phyloP scores from a whole-genome alignment of 169 alveolate genomes.

The Cryptosporidium viatorum region DNA sequence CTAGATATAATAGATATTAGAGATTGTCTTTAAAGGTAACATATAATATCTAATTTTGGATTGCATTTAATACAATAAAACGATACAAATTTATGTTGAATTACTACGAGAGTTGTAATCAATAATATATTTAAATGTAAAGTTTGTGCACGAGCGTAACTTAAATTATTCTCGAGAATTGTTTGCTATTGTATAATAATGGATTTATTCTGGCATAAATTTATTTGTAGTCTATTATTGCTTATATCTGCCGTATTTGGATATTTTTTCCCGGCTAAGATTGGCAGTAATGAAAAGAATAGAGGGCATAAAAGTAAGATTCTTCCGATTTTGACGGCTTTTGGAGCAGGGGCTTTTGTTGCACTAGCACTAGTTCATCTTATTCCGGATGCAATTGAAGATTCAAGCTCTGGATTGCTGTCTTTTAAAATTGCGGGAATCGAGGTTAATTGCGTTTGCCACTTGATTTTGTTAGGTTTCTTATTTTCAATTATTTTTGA shows the following conservation, averaged over 20 bases:
- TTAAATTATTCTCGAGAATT: neutral
- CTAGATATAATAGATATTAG: no score
- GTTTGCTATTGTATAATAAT: neutral
- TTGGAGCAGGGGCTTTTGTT: constrained; percentile 75
- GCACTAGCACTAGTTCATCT: constrained; percentile 69
- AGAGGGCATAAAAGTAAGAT: neutral
- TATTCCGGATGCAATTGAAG: constrained; percentile 68
- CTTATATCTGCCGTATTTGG: constrained; percentile 49
- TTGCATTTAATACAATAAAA: neutral
- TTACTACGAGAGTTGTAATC: neutral
- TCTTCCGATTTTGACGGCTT: constrained; percentile 24
- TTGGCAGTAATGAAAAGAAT: neutral
- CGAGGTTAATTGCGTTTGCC: constrained; percentile 63
- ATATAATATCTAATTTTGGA: neutral
- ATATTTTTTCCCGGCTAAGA: constrained; percentile 31
- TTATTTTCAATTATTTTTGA: constrained; percentile 43
- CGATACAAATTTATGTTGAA: neutral
- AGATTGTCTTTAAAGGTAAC: neutral
- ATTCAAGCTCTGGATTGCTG: constrained; percentile 7
- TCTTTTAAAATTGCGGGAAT: constrained; percentile 4
- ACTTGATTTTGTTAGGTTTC: constrained; percentile 48
- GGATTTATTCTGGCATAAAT: constrained; percentile 67
- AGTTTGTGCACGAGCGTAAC: neutral
- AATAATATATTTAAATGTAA: neutral
- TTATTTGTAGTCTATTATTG: constrained; percentile 32